A percentile compares a stretch with the other conserved stretches of the same genome.
Evolutionary conservation across 306 rosid species (phyloP).

Genomic region (Malus domestica): ASM211411v1 NC_041804.1:16059001-16059500

Average conservation of each 20-base stretch:
- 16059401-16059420: constrained; percentile 91
- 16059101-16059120: constrained; percentile 36
- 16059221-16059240: neutral
- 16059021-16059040: constrained; percentile 21
- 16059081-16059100: constrained; percentile 25
- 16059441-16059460: constrained; percentile 85
- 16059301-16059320: neutral
- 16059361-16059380: neutral
- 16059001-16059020: constrained; percentile 10
- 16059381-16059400: constrained; percentile 46
- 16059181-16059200: neutral
- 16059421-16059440: constrained; percentile 94
- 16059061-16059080: constrained; percentile 21
- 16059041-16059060: constrained; percentile 35
- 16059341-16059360: neutral
- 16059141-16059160: constrained; percentile 30
- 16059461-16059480: constrained; percentile 92
- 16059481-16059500: constrained; percentile 73
- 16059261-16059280: neutral
- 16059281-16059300: neutral
- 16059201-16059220: neutral
- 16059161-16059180: constrained; percentile 35
- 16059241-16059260: neutral
- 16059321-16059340: neutral
- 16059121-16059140: constrained; percentile 35